phyloP scores from a whole-genome alignment of 2,329 filamentous ascomycete genomes.

The Trichoderma sp. region DNA sequence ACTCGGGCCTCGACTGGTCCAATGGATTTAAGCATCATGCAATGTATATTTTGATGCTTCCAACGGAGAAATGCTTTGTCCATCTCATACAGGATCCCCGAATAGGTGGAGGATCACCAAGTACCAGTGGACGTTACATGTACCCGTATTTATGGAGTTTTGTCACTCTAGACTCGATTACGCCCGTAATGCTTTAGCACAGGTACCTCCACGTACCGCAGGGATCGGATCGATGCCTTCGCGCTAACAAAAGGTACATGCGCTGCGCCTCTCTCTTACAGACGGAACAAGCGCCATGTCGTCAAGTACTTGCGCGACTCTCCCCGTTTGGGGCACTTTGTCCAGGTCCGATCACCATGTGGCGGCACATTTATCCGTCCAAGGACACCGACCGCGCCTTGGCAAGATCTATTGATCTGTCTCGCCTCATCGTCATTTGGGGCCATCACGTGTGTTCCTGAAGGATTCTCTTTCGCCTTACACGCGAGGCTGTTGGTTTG shows the following conservation, averaged over 20 bases:
- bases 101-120: not conserved
- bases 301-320: not conserved
- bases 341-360: not conserved
- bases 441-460: not conserved
- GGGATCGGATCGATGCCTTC: not conserved
- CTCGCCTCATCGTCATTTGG: not conserved
- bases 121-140: not conserved
- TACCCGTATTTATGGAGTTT: not conserved
- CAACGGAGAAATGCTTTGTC: not conserved
- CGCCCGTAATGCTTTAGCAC: not conserved
- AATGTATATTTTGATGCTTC: not conserved
- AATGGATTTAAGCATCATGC: not conserved
- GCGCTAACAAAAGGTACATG: not conserved
- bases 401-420: not conserved
- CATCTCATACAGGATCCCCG: not conserved
- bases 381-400: not conserved
- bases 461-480: not conserved
- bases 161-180: not conserved
- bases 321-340: no score
- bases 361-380: not conserved
- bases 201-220: not conserved
- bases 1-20: not conserved
- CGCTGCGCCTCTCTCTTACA: not conserved
- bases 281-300: not conserved
- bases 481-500: not conserved